Evolutionary conservation across 2,329 filamentous ascomycete genomes (phyloP), one percentile per base, ranked within the genome.

Genomic region (Fusarium floridanum): DNA sequence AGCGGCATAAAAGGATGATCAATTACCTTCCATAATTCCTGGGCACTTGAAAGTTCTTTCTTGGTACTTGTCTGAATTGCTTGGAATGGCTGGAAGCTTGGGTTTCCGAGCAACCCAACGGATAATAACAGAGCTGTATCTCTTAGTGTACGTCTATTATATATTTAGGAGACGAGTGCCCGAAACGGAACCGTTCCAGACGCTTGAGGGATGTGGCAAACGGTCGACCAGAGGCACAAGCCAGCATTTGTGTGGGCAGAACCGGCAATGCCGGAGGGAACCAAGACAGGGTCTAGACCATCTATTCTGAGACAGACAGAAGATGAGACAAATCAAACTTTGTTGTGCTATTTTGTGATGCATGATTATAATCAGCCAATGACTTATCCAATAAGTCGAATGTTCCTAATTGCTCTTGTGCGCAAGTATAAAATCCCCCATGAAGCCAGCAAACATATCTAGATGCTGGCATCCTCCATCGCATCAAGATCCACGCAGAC

Each of bases 401-500:
- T 14, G 32, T 34, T 34, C 32, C 32, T 34, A 34, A 34, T 12
- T 34, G 32, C 11, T 1, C 32, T 34, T 34, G 32, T 12, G 32
- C 11, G 32, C 32, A 34, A 34, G 32, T 34, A 34, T 34, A 34
- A 34, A 14, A 34, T 1, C 11, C 12, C 32, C 32, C 11, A 34
- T 34, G 32, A 34, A 34, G 17, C 24, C 16, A n/a, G 24, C 48
- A 4, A n/a, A 14, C 17, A 53, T n/a, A n/a, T n/a, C 2, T 29
- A 53, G 5, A 16, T 24, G 43, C 43, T 12, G 16, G 45, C 45
- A 32, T 14, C 20, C 7, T n/a, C 12, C 16, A 37, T 36, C 12
- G 17, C 20, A 14, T 61, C 57, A 66, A 22, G 64, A 41, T 48
- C n/a, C 75, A 41, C 50, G 45, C 4, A 64, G 53, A 17, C 72